Evolutionary conservation across 129 eudicot species (phyloP), one percentile per base, ranked within the genome.

Genomic region (Mikania micrantha): DNA sequence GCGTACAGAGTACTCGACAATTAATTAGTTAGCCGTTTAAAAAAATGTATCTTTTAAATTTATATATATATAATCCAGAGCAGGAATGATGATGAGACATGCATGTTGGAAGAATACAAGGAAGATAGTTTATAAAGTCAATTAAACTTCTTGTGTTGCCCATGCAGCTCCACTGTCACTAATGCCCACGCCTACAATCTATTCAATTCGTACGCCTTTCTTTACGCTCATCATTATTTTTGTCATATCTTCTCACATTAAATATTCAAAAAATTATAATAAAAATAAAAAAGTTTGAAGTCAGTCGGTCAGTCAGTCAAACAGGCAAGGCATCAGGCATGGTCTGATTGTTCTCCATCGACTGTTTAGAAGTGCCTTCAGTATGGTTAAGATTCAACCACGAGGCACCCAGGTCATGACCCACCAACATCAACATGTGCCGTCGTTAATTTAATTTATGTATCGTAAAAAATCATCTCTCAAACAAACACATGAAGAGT

Each of bases 111-210:
- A n/a, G n/a, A n/a, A n/a, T n/a, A n/a, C 6, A 50, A 50, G 29
- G 7, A 47, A 35, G 49, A 50, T 50, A 49, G n/a, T 47, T 5
- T 22, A 61, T 21, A n/a, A 68, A 50, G 65, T 54, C 74, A 56
- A 57, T 70, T 57, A 36, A 70, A 54, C 11, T 42, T 16, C 67
- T 57, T 38, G 41, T 58, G 32, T 57, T 58, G 76, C 76, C 77
- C 85, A 82, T 77, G 82, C 80, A 73, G 77, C 64, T 69, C 80
- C 86, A 82, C 81, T 67, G 82, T 82, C 75, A 76, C 72, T 81
- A 67, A 72, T 45, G 80, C 78, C 66, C 84, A 75, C 85, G 81
- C 85, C 85, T 62, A 56, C 29, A 66, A 50, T 54, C 70, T 64
- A 71, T 44, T n/a, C n/a, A n/a, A n/a, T n/a, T 73, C 77, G 69